Evolutionary conservation across 2,329 filamentous ascomycete species (phyloP), one percentile per base, ranked within the genome.

Genomic region (Colletotrichum falcatum): DNA sequence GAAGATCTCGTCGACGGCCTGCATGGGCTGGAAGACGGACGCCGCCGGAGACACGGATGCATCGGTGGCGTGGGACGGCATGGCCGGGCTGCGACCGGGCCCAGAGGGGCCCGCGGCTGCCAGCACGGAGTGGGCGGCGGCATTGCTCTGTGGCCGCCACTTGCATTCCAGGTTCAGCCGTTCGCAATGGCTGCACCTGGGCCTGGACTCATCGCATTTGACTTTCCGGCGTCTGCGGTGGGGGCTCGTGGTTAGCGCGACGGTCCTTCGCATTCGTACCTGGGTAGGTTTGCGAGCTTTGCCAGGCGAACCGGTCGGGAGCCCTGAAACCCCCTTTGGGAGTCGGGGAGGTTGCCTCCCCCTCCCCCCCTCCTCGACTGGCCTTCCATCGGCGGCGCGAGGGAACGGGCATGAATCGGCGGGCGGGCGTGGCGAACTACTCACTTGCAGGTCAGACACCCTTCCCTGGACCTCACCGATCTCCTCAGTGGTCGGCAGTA

Each of bases 161-260:
- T 81, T 81, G 76, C 86, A 89, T 56, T 87, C 82, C 30, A 88
- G 79, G 68, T 85, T 85, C 59, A 88, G 80, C 49, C 86, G 81
- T 75, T 84, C 84, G 77, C 86, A 88, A 74, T 87, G 86, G 61
- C 80, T 83, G 75, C 87, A 88, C 23, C 83, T 76, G 8, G 86
- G 86, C 67, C 84, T 82, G 72, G 83, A 81, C 77, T 88, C 86
- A 73, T 87, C 85, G 75, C 86, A 88, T 73, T 85, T 83, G 73
- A 87, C 87, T 77, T 88, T 88, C 70, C 85, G 81, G 46, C 85
- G 83, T 72, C 84, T 85, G 70, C 46, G 30, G 63, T 66, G 20
- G 44, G 44, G 44, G 4, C 23, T 66, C 28, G 18, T 37, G 12
- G 54, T 71, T 56, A 61, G 62, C 51, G 11, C 23, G 28, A 61